phyloP scores from a whole-genome alignment of 1,139 yeast species.

The Geotrichum reessii region DNA sequence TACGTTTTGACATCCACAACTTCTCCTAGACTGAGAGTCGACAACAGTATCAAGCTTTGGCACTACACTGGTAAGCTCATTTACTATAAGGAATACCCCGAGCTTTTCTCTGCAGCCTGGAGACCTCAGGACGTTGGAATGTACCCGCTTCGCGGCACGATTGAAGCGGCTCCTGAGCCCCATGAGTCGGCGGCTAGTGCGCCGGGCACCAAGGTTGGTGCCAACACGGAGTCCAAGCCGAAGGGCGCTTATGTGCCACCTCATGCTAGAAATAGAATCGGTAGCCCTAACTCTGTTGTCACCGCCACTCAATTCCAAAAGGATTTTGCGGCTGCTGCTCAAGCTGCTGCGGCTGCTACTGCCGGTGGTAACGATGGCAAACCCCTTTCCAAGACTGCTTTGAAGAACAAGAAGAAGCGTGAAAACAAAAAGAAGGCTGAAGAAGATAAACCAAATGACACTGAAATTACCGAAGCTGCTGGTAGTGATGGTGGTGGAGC shows the following conservation, averaged over 20 bases:
- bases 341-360: conserved; percentile 22
- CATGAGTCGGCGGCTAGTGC: conserved; percentile 49
- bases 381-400: conserved; percentile 52
- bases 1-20: conserved; percentile 93
- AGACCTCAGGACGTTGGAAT: conserved; percentile 58
- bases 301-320: conserved; percentile 35
- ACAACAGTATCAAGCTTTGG: conserved; percentile 92
- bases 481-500: too few relatives aligned
- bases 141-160: conserved; percentile 51
- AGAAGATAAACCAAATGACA: conserved; percentile 24
- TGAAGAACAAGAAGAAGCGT: conserved; percentile 74
- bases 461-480: conserved; percentile 28
- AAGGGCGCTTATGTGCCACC: conserved; percentile 95
- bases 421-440: conserved; percentile 50
- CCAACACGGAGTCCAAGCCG: conserved; percentile 43
- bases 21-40: conserved; percentile 93
- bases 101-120: conserved; percentile 80
- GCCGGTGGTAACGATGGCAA: conserved; percentile 31
- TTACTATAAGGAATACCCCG: conserved; percentile 71
- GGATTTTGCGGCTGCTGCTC: conserved; percentile 24
- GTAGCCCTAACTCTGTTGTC: conserved; percentile 32
- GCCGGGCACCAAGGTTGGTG: conserved; percentile 30
- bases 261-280: conserved; percentile 57
- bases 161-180: conserved; percentile 57
- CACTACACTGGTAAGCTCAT: conserved; percentile 81